phyloP scores from a whole-genome alignment of 2,329 filamentous ascomycete species.

The Penicillium sp. region DNA sequence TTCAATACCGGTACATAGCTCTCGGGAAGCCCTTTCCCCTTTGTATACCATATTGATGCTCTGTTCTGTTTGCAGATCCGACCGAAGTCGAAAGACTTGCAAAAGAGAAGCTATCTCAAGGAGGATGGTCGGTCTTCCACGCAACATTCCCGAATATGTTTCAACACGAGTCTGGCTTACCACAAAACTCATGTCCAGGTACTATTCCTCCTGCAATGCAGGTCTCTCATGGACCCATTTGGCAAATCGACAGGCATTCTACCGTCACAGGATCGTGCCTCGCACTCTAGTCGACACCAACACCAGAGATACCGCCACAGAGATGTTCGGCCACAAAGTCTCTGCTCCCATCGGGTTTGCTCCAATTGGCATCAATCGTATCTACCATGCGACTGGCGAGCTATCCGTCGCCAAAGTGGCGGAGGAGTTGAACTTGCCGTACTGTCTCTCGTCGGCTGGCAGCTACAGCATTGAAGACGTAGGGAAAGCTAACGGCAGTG shows the following conservation, averaged over 20 bases:
- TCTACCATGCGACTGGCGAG: slow-evolving; percentile 62
- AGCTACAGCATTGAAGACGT: slow-evolving; percentile 60
- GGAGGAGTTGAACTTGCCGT: slow-evolving; percentile 60
- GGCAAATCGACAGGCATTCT: slow-evolving; percentile 65
- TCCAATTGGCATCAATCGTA: slow-evolving; percentile 66
- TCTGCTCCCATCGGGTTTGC: slow-evolving; percentile 65
- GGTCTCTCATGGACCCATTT: slow-evolving; percentile 58
- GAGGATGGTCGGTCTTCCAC: slow-evolving; percentile 44
- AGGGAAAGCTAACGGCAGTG: slow-evolving; percentile 55
- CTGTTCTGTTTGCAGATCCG: slow-evolving; percentile 42
- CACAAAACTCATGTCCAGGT: slow-evolving; percentile 14
- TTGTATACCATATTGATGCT: neutral
- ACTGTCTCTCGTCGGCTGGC: slow-evolving; percentile 61
- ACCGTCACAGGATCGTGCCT: slow-evolving; percentile 63
- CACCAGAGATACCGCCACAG: slow-evolving; percentile 57
- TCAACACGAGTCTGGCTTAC: neutral
- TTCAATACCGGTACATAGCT: slow-evolving; percentile 54
- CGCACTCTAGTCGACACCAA: slow-evolving; percentile 64
- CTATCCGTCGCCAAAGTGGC: slow-evolving; percentile 62
- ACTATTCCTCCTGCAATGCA: slow-evolving; percentile 42
- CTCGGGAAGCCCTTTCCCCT: neutral
- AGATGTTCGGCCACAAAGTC: slow-evolving; percentile 62
- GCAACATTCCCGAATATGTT: neutral
- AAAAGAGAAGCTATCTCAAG: slow-evolving; percentile 57
- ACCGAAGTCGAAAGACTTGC: slow-evolving; percentile 61